Conservation (phyloP, 2,329 filamentous ascomycete genomes). For the Trichoderma brevicompactum region DNA sequence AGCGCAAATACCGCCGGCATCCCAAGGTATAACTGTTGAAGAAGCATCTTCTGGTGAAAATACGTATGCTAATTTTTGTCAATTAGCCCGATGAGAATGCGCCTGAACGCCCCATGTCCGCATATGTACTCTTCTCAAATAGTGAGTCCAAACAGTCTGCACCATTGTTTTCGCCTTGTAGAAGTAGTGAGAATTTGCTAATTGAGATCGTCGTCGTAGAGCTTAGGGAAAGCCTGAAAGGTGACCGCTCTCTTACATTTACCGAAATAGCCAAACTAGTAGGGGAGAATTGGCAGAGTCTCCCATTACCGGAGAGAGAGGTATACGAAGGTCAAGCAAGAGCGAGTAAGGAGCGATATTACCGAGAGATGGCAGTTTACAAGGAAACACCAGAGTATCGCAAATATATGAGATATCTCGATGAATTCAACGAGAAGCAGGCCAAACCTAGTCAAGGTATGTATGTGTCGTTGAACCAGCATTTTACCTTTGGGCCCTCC, state of each 20-base stretch:
- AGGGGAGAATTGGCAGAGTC: slow-evolving; percentile 79
- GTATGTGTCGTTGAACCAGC: slow-evolving; percentile 29
- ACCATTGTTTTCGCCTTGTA: neutral
- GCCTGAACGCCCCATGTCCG: slow-evolving; percentile 78
- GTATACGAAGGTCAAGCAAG: slow-evolving; percentile 73
- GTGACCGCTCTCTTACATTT: slow-evolving; percentile 71
- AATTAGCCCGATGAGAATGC: slow-evolving; percentile 74
- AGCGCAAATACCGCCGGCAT: slow-evolving; percentile 78
- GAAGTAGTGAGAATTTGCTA: neutral
- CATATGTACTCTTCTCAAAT: slow-evolving; percentile 85
- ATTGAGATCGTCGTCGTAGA: slow-evolving; percentile 50
- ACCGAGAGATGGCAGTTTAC: slow-evolving; percentile 72
- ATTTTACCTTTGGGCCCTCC: neutral
- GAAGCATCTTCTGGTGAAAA: neutral
- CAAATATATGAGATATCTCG: slow-evolving; percentile 72
- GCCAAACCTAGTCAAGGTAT: slow-evolving; percentile 60
- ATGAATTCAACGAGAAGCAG: slow-evolving; percentile 78
- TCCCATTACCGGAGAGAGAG: slow-evolving; percentile 69
- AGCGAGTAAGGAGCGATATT: slow-evolving; percentile 75
- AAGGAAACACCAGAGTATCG: slow-evolving; percentile 75
- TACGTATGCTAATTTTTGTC: neutral
- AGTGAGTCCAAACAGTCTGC: slow-evolving; percentile 58
- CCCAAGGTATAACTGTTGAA: slow-evolving; percentile 61
- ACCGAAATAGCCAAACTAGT: slow-evolving; percentile 84
- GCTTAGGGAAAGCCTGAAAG: slow-evolving; percentile 77